phyloP scores from a whole-genome alignment of 805 yeast genomes.

The Ogataea trehaloabstinens region DNA sequence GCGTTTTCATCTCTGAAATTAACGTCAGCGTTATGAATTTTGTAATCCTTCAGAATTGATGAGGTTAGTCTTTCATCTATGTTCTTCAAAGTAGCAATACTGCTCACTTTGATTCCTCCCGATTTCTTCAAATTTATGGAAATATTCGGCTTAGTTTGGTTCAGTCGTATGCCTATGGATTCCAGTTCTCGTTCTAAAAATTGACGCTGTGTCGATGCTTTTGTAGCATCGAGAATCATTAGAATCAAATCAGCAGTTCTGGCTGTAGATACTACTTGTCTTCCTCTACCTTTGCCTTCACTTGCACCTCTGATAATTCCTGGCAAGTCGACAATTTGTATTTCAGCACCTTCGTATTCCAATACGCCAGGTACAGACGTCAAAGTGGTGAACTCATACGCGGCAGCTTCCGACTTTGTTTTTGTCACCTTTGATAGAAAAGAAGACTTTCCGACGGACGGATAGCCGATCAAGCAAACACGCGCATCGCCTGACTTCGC shows the following conservation, averaged over 20 bases:
- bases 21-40: slow-evolving; percentile 91
- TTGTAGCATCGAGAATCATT: slow-evolving; percentile 95
- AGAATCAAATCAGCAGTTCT: slow-evolving; percentile 89
- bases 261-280: slow-evolving; percentile 95
- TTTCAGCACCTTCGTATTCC: slow-evolving; percentile 94
- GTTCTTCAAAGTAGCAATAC: slow-evolving; percentile 76
- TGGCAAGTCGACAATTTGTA: slow-evolving; percentile 95
- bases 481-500: slow-evolving; percentile 95
- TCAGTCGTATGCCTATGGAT: slow-evolving; percentile 88
- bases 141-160: slow-evolving; percentile 78
- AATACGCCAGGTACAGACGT: slow-evolving; percentile 96
- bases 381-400: slow-evolving; percentile 91
- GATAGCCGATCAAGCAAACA: slow-evolving; percentile 92
- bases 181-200: slow-evolving; percentile 88
- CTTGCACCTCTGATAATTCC: slow-evolving; percentile 97
- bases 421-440: slow-evolving; percentile 85
- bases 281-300: slow-evolving; percentile 96
- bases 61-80: slow-evolving; percentile 78
- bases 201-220: slow-evolving; percentile 83
- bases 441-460: slow-evolving; percentile 96
- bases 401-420: slow-evolving; percentile 93
- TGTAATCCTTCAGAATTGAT: slow-evolving; percentile 78
- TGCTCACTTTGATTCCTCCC: slow-evolving; percentile 87
- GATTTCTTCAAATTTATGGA: slow-evolving; percentile 75
- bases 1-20: slow-evolving; percentile 83